Base-by-base conservation (phyloP, 495 filamentous ascomycete species). In the Neurospora pannonica region DNA sequence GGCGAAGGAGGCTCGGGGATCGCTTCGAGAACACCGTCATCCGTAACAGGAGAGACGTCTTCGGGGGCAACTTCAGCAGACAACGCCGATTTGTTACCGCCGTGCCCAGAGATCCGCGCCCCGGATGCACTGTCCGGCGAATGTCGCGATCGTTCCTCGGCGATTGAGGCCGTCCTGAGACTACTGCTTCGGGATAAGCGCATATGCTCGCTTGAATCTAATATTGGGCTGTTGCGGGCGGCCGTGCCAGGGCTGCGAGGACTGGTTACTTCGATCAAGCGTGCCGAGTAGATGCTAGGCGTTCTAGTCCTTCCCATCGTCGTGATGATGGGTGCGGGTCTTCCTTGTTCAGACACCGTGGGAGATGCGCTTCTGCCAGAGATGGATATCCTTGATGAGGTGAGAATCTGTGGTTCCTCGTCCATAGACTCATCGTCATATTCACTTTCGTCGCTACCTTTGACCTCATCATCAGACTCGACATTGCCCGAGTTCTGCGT, bases 331-430 rank as follows among this genome's bases (percentile, higher is more conserved):
- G 82, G 75, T 24, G 80, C 46, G 4, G 82, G 84, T 60, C 72
- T 83, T 9, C 81, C 82, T 62, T 78, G 77, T 8, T 85, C 84
- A 3, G 85, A 84, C 2, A 77, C 77, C 9, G 84, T 72, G 13
- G 84, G 82, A 8, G 85, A 85, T 10, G 80, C 77, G 74, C 79
- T 80, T 3, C 82, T 80, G 48, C 85, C 86, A 71, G 84, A 82
- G 42, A 89, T 85, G 2, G 87, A 89, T n/a, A 88, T 79, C 39
- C 87, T 80, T 34, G 87, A 87, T 1, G 86, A 88, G 5, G 85
- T 88, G 74, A 88, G 78, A 72, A 89, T 87, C 74, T 86, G 81
- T 19, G 87, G 83, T 75, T 88, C 87, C 75, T 88, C 86, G n/a
- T 80, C 78, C 31, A 84, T 81, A 10, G 84, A 81, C 24, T 87